Percentiles rank a stretch among this genome's conserved stretches.
phyloP scores from a whole-genome alignment of 148 eudicot species.

The Silene uniflora region DNA sequence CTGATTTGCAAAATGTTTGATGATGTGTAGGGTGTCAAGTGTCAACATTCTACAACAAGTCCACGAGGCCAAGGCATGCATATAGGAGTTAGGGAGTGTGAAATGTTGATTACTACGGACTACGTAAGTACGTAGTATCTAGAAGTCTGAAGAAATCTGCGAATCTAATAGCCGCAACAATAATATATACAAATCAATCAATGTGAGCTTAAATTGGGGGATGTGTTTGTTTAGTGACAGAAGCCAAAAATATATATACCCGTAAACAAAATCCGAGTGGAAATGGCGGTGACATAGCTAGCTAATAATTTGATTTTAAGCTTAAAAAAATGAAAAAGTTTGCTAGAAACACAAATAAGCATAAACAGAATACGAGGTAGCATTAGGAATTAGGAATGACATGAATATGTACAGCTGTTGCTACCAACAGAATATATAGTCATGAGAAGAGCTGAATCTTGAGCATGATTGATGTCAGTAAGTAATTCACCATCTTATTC shows the following conservation, averaged over 20 bases:
- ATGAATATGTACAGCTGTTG: background rate
- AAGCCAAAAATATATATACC: background rate
- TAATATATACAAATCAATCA: no score
- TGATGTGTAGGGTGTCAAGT: background rate
- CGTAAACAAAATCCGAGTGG: background rate
- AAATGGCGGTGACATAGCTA: background rate
- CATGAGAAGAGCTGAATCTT: background rate
- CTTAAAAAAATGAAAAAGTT: no score
- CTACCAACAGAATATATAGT: background rate
- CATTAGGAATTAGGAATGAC: background rate
- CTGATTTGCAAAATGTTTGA: no score
- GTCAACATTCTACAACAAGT: background rate
- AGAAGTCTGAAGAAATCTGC: background rate
- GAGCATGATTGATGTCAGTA: background rate
- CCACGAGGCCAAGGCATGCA: background rate
- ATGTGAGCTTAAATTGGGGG: background rate
- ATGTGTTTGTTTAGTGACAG: background rate
- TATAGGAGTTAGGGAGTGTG: background rate
- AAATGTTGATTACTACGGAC: background rate
- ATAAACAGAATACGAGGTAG: background rate
- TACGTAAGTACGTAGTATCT: background rate
- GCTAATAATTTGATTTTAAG: background rate
- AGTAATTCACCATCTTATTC: no score
- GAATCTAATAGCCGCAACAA: no score
- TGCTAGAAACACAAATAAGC: no score